Evolutionary conservation across 192 early-diverging fungal genomes (phyloP), one percentile per base, ranked within the genome.

Genomic region (Backusella circina): DNA sequence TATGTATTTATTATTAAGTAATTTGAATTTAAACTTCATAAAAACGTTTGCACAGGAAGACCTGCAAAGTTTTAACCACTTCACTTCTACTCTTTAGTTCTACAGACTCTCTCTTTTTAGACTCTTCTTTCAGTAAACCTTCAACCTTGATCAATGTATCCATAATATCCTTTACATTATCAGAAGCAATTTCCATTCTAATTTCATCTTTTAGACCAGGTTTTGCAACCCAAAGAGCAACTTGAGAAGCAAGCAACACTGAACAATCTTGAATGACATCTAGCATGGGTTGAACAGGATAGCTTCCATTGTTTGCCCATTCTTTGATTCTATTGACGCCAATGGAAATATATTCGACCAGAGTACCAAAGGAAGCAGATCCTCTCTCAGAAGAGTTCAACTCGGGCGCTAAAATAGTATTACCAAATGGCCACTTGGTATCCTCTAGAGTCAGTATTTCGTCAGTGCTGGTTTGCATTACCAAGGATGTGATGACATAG

Each of bases 401-500:
- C 28, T 77, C 72, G n/a, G 84, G 84, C 6, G 66, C 61, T 57
- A 86, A 69, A 1, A 78, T 80, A 2, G 74, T 71, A 64, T 86
- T 83, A 18, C 84, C 80, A 74, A 81, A 54, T 0, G 84, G 82
- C 84, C 84, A 86, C 23, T 81, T 77, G 5, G 64, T 33, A 18
- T 80, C 77, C 2, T 74, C 67, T 12, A 73, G 77, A 5, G 70
- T 77, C 28, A 86, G 28, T 23, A 78, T 80, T 26, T 72, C 39
- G 0, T 80, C 72, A 0, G 80, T 78, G 9, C 83, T 79, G 6
- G 82, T 86, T 61, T 80, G 75, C 13, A 77, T 68, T 33, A 83
- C 38, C 9, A 86, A 47, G 1, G 78, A 71, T n/a, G 73, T 65
- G 0, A 86, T 74, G 4, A 81, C 82, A 47, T 82, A 80, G 38